These are phyloP conservation scores for Fusarium floridanum DNA, from an alignment of 2,329 filamentous ascomycete genomes.

Conservation along the genomic window DNA sequence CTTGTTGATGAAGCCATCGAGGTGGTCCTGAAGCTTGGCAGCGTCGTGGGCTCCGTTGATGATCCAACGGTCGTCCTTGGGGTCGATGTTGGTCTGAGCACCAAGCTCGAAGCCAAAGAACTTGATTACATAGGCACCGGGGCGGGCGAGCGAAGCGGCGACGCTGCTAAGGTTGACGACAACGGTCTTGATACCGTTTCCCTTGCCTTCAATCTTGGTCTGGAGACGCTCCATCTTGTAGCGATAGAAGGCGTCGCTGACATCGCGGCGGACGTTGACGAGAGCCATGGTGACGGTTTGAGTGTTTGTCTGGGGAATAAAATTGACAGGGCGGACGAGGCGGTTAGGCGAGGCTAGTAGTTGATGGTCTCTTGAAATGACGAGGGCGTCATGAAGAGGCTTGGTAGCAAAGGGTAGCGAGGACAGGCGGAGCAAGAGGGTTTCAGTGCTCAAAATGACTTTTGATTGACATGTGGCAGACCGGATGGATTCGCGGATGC, in stretches of 20 bases:
- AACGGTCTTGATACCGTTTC: constrained; percentile 99
- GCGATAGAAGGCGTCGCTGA: constrained; percentile 98
- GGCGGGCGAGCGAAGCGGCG: constrained; percentile 90
- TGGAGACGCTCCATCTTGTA: constrained; percentile 99
- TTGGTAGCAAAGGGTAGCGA: constrained; percentile 49
- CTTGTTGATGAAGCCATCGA: constrained; percentile 98
- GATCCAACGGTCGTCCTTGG: constrained; percentile 98
- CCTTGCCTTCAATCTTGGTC: constrained; percentile 99
- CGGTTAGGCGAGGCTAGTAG: constrained; percentile 33
- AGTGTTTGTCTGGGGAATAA: constrained; percentile 33
- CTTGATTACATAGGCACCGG: constrained; percentile 97
- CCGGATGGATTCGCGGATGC: constrained; percentile 60
- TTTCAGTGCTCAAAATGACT: constrained; percentile 68
- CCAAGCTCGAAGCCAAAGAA: constrained; percentile 99
- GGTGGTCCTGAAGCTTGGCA: constrained; percentile 95
- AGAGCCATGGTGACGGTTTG: constrained; percentile 85
- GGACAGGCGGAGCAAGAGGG: constrained; percentile 57
- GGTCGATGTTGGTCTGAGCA: constrained; percentile 98
- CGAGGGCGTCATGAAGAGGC: constrained; percentile 57
- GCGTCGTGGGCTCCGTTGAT: constrained; percentile 99
- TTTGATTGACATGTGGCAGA: constrained; percentile 69
- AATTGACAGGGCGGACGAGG: constrained; percentile 22
- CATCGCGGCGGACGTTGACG: constrained; percentile 98
- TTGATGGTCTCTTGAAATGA: constrained; percentile 38
- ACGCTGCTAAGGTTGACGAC: constrained; percentile 97